These are phyloP conservation scores for Cordyceps militaris DNA, from an alignment of 2,329 filamentous ascomycete genomes.

Conservation along the genomic window DNA sequence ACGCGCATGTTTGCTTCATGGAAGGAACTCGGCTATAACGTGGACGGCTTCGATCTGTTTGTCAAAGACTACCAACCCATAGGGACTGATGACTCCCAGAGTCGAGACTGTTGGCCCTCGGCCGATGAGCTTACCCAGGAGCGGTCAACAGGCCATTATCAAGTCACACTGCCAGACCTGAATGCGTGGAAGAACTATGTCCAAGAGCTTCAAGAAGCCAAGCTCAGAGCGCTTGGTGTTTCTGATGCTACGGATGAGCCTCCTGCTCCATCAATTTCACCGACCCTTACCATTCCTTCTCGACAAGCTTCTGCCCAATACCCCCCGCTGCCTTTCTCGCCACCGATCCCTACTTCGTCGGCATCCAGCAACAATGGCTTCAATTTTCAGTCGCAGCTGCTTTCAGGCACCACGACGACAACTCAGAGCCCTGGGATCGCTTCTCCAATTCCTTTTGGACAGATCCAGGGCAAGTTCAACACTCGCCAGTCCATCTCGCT, in stretches of 20 bases:
- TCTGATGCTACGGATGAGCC: constrained; percentile 70
- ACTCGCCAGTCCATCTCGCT: constrained; percentile 67
- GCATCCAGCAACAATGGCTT: constrained; percentile 63
- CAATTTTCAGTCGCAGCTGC: constrained; percentile 52
- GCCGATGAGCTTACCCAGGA: constrained; percentile 52
- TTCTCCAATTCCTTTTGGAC: constrained; percentile 65
- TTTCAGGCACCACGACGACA: constrained; percentile 52
- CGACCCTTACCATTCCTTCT: constrained; percentile 53
- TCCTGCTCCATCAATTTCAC: constrained; percentile 56
- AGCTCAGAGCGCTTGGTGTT: constrained; percentile 84
- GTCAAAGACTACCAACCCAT: constrained; percentile 34
- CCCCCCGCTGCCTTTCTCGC: constrained; percentile 72
- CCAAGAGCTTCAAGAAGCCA: constrained; percentile 78
- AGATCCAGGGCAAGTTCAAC: constrained; percentile 53
- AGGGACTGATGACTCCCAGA: constrained; percentile 48
- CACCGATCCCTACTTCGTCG: constrained; percentile 73
- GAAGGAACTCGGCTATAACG: constrained; percentile 62
- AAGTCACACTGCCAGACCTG: constrained; percentile 63
- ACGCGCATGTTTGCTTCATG: constrained; percentile 57
- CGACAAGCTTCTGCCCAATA: constrained; percentile 67
- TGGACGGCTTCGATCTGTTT: constrained; percentile 60
- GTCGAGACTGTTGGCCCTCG: constrained; percentile 61
- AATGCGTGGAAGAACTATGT: constrained; percentile 71
- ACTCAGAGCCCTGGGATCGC: constrained; percentile 57
- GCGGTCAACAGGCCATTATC: constrained; percentile 44